Percentiles rank a stretch among this genome's conserved stretches.
Conservation (phyloP, 2,329 filamentous ascomycete genomes). For the Fusarium burgessii region DNA sequence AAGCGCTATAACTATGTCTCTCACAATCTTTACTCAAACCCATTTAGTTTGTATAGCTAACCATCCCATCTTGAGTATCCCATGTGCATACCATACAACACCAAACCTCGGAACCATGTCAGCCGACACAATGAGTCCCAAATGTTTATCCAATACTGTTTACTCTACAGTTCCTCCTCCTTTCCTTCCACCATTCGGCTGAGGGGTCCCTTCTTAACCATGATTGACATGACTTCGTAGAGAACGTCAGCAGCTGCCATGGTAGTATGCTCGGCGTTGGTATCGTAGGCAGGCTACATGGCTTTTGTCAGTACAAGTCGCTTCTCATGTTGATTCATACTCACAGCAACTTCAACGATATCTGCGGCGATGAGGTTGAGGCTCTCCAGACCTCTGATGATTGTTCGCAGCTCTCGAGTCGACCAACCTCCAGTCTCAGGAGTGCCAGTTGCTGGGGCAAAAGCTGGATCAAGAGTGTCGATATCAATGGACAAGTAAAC, state of each 20-base stretch:
- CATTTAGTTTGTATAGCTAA: too few relatives aligned
- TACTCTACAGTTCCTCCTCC: slow-evolving; percentile 7
- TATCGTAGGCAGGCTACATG: slow-evolving; percentile 73
- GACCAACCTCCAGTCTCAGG: slow-evolving; percentile 83
- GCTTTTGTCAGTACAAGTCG: background rate
- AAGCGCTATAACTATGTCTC: background rate
- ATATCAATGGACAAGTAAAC: slow-evolving; percentile 89
- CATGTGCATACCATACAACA: too few relatives aligned
- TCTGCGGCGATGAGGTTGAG: slow-evolving; percentile 78
- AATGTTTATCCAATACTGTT: too few relatives aligned
- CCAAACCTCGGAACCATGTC: too few relatives aligned
- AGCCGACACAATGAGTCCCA: too few relatives aligned
- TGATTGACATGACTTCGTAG: slow-evolving; percentile 84
- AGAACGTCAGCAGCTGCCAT: slow-evolving; percentile 78
- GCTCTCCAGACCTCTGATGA: slow-evolving; percentile 75
- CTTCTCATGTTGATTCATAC: background rate
- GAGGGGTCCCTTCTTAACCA: slow-evolving; percentile 82
- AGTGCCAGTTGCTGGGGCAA: slow-evolving; percentile 80
- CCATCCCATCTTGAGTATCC: too few relatives aligned
- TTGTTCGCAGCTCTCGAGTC: slow-evolving; percentile 78
- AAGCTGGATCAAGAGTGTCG: slow-evolving; percentile 85
- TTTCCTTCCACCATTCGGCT: slow-evolving; percentile 57
- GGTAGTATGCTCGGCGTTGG: slow-evolving; percentile 78
- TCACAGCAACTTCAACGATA: slow-evolving; percentile 73
- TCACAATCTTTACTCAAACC: too few relatives aligned